Conservation (phyloP, 2,329 filamentous ascomycete genomes). For the Penicillium freii region DNA sequence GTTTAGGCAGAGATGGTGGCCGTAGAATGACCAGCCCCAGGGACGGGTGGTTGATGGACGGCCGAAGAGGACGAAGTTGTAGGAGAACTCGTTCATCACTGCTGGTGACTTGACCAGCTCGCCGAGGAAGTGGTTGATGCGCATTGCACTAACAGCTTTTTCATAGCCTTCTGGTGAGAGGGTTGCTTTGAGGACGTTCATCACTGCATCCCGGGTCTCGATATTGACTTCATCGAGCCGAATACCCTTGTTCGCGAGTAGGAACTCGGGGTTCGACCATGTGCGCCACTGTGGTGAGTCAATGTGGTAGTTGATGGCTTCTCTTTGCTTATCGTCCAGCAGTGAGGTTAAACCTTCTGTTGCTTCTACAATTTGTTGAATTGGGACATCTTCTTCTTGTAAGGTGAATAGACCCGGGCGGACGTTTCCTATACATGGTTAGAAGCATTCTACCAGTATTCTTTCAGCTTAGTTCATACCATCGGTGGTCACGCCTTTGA, state of each 20-base stretch:
- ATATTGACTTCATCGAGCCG: slow-evolving; percentile 63
- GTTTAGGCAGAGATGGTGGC: slow-evolving; percentile 73
- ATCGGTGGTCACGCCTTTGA: slow-evolving; percentile 67
- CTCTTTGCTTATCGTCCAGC: slow-evolving; percentile 51
- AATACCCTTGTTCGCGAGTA: slow-evolving; percentile 66
- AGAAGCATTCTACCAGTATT: background rate
- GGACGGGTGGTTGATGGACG: slow-evolving; percentile 55
- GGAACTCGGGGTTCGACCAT: slow-evolving; percentile 71
- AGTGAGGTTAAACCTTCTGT: slow-evolving; percentile 48
- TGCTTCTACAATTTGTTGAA: slow-evolving; percentile 55
- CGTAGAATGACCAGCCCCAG: slow-evolving; percentile 75
- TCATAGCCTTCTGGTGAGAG: slow-evolving; percentile 69
- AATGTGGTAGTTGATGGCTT: slow-evolving; percentile 58
- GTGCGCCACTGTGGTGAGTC: slow-evolving; percentile 71
- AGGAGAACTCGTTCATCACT: slow-evolving; percentile 72
- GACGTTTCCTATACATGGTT: slow-evolving; percentile 46
- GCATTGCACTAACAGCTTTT: slow-evolving; percentile 69
- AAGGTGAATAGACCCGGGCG: slow-evolving; percentile 55
- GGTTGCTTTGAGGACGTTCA: slow-evolving; percentile 56
- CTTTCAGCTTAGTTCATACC: slow-evolving; percentile 43
- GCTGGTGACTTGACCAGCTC: slow-evolving; percentile 60
- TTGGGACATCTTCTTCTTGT: slow-evolving; percentile 64
- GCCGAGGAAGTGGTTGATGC: slow-evolving; percentile 72
- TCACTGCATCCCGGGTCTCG: slow-evolving; percentile 49
- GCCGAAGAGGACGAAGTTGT: slow-evolving; percentile 73